Evolutionary conservation across 176 grass and related monocot species (phyloP), one percentile per base, ranked within the genome.

Genomic region (Cenchrus purpureus): DNA sequence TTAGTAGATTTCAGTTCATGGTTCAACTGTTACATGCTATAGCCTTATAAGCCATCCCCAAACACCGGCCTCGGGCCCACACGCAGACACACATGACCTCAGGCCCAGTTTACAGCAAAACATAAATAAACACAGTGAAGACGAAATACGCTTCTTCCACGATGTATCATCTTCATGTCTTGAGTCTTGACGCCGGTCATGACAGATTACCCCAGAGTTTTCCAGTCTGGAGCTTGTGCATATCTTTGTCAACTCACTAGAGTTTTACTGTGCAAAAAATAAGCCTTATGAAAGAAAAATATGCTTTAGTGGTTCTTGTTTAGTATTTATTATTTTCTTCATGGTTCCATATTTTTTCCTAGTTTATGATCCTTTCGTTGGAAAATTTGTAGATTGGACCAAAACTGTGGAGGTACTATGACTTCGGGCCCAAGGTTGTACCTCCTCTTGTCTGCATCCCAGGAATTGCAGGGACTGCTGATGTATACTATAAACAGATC

Each of bases 401-500:
- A 52, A 98, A 95, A 77, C 87, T 93, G 75, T 98, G 96, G 96
- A 95, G 96, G 50, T 95, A 98, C 74, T 98, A 98, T 68, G 96
- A 98, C 81, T 98, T 98, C 89, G 96, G 96, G 14, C 96, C 96
- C 31, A 98, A 98, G 89, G 43, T 76, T 77, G 93, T 95, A 67
- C 93, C 80, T 3, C 89, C 96, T n/a, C 86, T 98, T 62, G 82
- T 98, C 62, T 98, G 96, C 84, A 98, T 98, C 73, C 96, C 96
- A n/a, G 96, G 96, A 82, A 95, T 95, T 87, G 91, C 96, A 71
- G 93, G 93, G 61, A 98, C 96, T 25, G 91, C 96, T 83, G 96
- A 98, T 90, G 96, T 98, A 31, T 98, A 98, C 81, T 98, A 98
- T 82, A 98, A 98, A 60, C 93, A 98, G 86, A 95, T 98, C 53